Evolutionary conservation across 257 asterid genomes (phyloP).

Genomic region (Przewalskia tangutica): DNA sequence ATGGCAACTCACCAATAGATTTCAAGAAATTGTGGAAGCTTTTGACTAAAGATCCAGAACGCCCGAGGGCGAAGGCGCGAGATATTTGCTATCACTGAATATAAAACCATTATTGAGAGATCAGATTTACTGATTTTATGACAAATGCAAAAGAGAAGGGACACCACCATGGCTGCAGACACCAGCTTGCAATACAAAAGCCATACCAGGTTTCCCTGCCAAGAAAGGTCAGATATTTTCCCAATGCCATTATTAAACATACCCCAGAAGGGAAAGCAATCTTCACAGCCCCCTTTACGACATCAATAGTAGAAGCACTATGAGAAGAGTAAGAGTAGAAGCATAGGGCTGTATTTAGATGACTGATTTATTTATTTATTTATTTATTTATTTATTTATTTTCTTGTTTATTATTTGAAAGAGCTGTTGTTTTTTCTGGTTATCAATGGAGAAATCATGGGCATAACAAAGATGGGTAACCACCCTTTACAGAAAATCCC

Average conservation of each 20-base stretch:
- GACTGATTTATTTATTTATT: too few species aligned
- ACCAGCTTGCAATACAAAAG: neutral
- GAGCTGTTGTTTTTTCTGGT: neutral
- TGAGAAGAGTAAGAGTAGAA: neutral
- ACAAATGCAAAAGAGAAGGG: too few species aligned
- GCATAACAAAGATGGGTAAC: neutral
- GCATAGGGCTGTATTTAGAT: too few species aligned
- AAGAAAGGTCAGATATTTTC: neutral
- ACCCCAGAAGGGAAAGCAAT: too few species aligned
- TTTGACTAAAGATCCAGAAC: neutral
- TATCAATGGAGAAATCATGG: neutral
- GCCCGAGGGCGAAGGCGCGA: neutral
- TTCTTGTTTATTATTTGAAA: too few species aligned
- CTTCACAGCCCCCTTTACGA: neutral
- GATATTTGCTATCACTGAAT: neutral
- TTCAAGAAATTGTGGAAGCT: neutral
- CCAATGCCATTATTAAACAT: neutral
- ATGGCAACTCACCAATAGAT: neutral
- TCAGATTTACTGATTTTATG: neutral
- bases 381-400: too few species aligned
- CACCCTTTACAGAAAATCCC: slow-evolving; percentile 20
- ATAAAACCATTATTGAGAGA: neutral
- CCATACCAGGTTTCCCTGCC: neutral
- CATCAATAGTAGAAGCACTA: too few species aligned
- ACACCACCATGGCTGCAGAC: neutral